Evolutionary conservation across 768 basidiomycete species (phyloP).

Genomic region (Macrolepiota dolichaula): DNA sequence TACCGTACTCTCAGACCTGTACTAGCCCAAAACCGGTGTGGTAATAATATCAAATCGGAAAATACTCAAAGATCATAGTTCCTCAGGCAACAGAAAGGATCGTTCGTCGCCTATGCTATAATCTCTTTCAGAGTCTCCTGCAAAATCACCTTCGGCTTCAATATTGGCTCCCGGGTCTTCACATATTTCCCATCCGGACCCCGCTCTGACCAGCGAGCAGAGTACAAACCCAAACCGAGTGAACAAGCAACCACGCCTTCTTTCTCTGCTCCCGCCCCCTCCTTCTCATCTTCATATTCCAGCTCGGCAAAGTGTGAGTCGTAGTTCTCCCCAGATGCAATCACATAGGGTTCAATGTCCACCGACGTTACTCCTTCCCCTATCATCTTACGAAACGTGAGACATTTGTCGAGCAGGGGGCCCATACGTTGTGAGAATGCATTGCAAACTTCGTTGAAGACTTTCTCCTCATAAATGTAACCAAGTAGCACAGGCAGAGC

Average conservation of each 20-base stretch:
- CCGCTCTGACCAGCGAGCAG: not conserved
- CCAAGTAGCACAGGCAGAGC: not conserved
- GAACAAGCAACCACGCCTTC: slow-evolving; percentile 10
- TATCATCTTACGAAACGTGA: slow-evolving; percentile 22
- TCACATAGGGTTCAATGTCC: slow-evolving; percentile 18
- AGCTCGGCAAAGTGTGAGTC: not conserved
- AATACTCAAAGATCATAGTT: no score
- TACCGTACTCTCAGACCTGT: no score
- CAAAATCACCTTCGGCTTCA: slow-evolving; percentile 15
- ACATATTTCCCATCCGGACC: slow-evolving; percentile 6
- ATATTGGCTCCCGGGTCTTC: not conserved
- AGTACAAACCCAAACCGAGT: slow-evolving; percentile 11
- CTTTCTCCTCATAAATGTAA: not conserved
- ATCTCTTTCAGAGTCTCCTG: slow-evolving; percentile 15
- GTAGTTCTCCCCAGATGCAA: slow-evolving; percentile 12
- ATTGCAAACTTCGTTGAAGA: slow-evolving; percentile 6
- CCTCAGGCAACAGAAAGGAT: not conserved
- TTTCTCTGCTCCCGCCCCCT: not conserved
- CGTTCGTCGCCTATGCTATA: not conserved
- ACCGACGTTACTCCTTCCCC: slow-evolving; percentile 26
- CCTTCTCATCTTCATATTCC: slow-evolving; percentile 21
- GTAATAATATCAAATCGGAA: no score
- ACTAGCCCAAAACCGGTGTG: no score
- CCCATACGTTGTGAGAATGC: slow-evolving; percentile 21
- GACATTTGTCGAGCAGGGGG: slow-evolving; percentile 24